Base-by-base conservation (phyloP, 1,284 basidiomycete species). In the Wolfiporia cocos region DNA sequence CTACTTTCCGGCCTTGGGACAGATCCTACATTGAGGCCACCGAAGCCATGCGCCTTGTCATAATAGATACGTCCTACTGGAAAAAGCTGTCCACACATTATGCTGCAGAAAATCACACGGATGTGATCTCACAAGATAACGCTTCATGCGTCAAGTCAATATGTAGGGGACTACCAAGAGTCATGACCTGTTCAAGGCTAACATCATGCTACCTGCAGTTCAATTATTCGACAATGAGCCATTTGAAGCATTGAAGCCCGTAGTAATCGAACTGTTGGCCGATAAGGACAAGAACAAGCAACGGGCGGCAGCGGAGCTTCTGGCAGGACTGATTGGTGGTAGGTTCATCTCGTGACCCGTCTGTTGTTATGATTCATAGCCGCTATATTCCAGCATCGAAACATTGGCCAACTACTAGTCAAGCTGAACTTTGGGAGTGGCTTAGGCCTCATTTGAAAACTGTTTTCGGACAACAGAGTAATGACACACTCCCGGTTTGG, bases 231-330 rank as follows among this genome's bases (percentile, higher is more conserved):
- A 81, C 51, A 78, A 82, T 51, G 76, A 76, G 48, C 79, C 81
- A 10, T 74, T 82, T 37, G 68, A 73, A 42, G 67, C 68, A 1
- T 58, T 85, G 45, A 68, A 65, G 48, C 75, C 76, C 1, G 70
- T 68, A 1, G 53, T 84, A 17, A 77, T 81, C 47, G 65, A 66
- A 15, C 56, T 85, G 11, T 63, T 86, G 14, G 57, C 57, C 6
- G 67, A 81, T 48, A 71, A 76, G 38, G 82, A 86, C 48, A 77
- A 81, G 51, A 80, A 96, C 64, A 88, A 91, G 65, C 92, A 92
- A 56, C 76, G 93, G 29, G 92, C 90, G 1, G 83, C 89, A 3
- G 90, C 90, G 9, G 92, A 97, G 65, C 69, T 95, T 34, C 58
- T 94, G 5, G 86, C 86, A 5, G 92, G 90, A 43, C 51, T 87